phyloP scores from a whole-genome alignment of 2,329 filamentous ascomycete species.

The Penicillium frequentans region DNA sequence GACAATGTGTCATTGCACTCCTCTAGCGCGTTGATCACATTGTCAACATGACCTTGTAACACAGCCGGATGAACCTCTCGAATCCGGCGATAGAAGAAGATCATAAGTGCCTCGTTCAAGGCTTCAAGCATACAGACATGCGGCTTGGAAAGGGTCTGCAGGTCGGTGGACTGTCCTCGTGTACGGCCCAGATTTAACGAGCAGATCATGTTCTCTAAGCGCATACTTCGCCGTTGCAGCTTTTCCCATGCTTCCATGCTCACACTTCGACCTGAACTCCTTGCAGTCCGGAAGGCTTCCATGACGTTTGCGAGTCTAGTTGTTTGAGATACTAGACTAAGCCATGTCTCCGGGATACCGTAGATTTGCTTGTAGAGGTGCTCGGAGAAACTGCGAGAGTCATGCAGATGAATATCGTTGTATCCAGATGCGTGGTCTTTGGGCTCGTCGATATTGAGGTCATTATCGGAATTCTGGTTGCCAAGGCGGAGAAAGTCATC shows the following conservation, averaged over 20 bases:
- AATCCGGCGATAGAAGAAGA: slow-evolving; percentile 46
- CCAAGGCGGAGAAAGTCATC: slow-evolving; percentile 44
- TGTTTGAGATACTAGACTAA: slow-evolving; percentile 46
- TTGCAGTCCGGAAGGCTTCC: slow-evolving; percentile 27
- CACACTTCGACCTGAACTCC: slow-evolving; percentile 6
- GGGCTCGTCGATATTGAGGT: slow-evolving; percentile 40
- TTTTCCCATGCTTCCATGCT: slow-evolving; percentile 28
- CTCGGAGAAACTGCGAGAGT: slow-evolving; percentile 32
- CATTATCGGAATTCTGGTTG: slow-evolving; percentile 34
- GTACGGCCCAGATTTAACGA: slow-evolving; percentile 25
- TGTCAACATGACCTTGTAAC: slow-evolving; percentile 40
- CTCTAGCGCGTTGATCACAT: slow-evolving; percentile 32
- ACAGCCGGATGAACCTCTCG: slow-evolving; percentile 40
- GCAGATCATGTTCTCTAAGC: slow-evolving; percentile 37
- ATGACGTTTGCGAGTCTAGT: slow-evolving; percentile 44
- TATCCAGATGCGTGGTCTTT: slow-evolving; percentile 35
- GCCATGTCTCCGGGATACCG: slow-evolving; percentile 46
- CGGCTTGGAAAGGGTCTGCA: slow-evolving; percentile 14
- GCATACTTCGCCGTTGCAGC: slow-evolving; percentile 27
- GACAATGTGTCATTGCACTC: slow-evolving; percentile 29
- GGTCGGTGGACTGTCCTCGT: slow-evolving; percentile 8
- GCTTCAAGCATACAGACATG: slow-evolving; percentile 39
- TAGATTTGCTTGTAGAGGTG: slow-evolving; percentile 45
- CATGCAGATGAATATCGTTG: slow-evolving; percentile 43
- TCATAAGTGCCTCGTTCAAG: slow-evolving; percentile 41